Percentiles rank a stretch among this genome's conserved stretches.
Evolutionary conservation across 2,329 filamentous ascomycete species (phyloP).

Genomic region (Neonectria faginata): DNA sequence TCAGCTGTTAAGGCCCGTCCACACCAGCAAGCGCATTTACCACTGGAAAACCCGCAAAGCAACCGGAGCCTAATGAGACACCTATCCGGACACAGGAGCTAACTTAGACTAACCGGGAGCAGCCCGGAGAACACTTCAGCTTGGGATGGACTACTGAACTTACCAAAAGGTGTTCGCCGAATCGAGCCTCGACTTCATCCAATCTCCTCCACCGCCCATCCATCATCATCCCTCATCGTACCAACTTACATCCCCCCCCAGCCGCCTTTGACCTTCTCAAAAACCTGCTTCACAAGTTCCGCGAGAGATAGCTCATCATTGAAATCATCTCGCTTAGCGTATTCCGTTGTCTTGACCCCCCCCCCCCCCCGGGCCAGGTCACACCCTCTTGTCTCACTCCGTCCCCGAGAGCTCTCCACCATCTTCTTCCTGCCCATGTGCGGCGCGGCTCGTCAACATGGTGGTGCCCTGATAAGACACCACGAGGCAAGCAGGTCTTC

Average conservation of each 20-base stretch:
- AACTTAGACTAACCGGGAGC: not conserved
- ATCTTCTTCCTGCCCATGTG: slow-evolving; percentile 8
- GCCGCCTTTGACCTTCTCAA: not conserved
- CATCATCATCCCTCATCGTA: not conserved
- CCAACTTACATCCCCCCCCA: not conserved
- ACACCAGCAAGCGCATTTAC: not conserved
- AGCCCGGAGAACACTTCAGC: not conserved
- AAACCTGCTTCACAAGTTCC: not conserved
- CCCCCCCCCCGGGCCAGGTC: slow-evolving; percentile 24
- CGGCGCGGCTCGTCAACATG: slow-evolving; percentile 6
- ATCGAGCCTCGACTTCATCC: not conserved
- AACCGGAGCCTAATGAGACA: not conserved
- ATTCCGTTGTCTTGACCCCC: slow-evolving; percentile 22
- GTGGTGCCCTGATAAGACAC: slow-evolving; percentile 3
- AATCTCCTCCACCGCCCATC: slow-evolving; percentile 4
- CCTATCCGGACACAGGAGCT: slow-evolving; percentile 1
- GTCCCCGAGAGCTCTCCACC: not conserved
- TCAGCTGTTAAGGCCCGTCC: not conserved
- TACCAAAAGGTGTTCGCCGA: not conserved
- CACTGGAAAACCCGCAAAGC: not conserved
- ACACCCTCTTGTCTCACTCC: slow-evolving; percentile 13
- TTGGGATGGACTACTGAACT: not conserved
- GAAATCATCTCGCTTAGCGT: slow-evolving; percentile 30
- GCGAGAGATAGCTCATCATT: slow-evolving; percentile 19
- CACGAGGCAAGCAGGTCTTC: not conserved